These are phyloP conservation scores for Brachypodium distachyon DNA, from an alignment of 202 grass and related monocot species.

Conservation along the genomic window DNA sequence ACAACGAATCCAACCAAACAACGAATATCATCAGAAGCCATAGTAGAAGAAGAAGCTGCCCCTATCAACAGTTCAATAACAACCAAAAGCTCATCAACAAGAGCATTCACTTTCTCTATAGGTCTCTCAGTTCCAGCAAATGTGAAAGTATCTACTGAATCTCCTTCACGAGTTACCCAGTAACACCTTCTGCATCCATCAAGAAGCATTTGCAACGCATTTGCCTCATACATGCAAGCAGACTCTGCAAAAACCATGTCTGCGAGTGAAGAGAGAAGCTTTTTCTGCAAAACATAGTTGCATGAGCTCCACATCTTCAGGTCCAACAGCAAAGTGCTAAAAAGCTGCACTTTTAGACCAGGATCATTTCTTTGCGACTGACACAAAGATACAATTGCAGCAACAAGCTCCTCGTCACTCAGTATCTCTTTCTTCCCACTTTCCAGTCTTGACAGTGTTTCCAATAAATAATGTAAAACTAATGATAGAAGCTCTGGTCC, in stretches of 20 bases:
- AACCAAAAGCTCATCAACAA: slow-evolving; percentile 77
- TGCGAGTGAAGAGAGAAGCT: slow-evolving; percentile 84
- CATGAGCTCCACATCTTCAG: slow-evolving; percentile 80
- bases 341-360: slow-evolving; percentile 55
- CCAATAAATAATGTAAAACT: slow-evolving; percentile 62
- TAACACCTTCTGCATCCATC: slow-evolving; percentile 83
- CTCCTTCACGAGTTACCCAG: slow-evolving; percentile 59
- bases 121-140: slow-evolving; percentile 33
- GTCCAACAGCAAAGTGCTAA: slow-evolving; percentile 68
- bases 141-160: slow-evolving; percentile 65
- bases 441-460: slow-evolving; percentile 56
- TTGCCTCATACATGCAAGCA: slow-evolving; percentile 60
- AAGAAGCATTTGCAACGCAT: slow-evolving; percentile 77
- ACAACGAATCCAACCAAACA: slow-evolving; percentile 72
- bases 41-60: slow-evolving; percentile 58
- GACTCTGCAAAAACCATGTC: slow-evolving; percentile 78
- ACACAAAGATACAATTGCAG: slow-evolving; percentile 61
- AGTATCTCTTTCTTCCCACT: slow-evolving; percentile 45
- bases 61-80: slow-evolving; percentile 75
- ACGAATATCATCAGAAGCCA: slow-evolving; percentile 52
- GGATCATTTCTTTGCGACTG: slow-evolving; percentile 55
- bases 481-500: slow-evolving; percentile 68
- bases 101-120: slow-evolving; percentile 58
- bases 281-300: slow-evolving; percentile 76
- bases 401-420: slow-evolving; percentile 66